These are phyloP conservation scores for Curvularia eragrostidis DNA, from an alignment of 2,329 filamentous ascomycete species.

Conservation along the genomic window DNA sequence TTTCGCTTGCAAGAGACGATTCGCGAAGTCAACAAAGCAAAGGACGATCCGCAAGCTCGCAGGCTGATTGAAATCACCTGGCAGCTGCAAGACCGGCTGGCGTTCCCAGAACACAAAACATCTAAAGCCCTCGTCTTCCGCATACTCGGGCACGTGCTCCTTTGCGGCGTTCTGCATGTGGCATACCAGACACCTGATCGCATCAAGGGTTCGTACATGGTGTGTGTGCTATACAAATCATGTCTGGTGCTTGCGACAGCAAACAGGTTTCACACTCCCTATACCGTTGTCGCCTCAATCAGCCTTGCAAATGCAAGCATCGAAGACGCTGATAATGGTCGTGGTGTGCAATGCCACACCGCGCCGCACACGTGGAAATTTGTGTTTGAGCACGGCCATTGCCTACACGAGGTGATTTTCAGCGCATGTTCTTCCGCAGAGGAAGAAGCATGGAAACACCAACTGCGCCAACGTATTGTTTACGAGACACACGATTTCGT, in stretches of 20 bases:
- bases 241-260: constrained; percentile 78
- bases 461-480: constrained; percentile 63
- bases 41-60: constrained; percentile 74
- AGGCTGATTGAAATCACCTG: constrained; percentile 80
- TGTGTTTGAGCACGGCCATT: constrained; percentile 77
- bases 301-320: constrained; percentile 69
- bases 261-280: constrained; percentile 68
- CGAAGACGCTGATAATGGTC: constrained; percentile 76
- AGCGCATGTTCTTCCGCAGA: constrained; percentile 84
- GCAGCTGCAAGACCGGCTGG: constrained; percentile 80
- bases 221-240: constrained; percentile 82
- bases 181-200: constrained; percentile 76
- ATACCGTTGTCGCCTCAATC: constrained; percentile 78
- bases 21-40: constrained; percentile 82
- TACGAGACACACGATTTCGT: constrained; percentile 60
- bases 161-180: constrained; percentile 84
- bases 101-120: constrained; percentile 68
- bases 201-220: constrained; percentile 80
- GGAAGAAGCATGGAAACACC: constrained; percentile 77
- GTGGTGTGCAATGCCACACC: constrained; percentile 84
- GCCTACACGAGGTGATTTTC: constrained; percentile 83
- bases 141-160: constrained; percentile 76
- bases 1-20: constrained; percentile 76
- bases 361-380: constrained; percentile 92
- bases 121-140: constrained; percentile 64